Conservation (phyloP, 345 rosid genomes). For the Populus deltoides region DNA sequence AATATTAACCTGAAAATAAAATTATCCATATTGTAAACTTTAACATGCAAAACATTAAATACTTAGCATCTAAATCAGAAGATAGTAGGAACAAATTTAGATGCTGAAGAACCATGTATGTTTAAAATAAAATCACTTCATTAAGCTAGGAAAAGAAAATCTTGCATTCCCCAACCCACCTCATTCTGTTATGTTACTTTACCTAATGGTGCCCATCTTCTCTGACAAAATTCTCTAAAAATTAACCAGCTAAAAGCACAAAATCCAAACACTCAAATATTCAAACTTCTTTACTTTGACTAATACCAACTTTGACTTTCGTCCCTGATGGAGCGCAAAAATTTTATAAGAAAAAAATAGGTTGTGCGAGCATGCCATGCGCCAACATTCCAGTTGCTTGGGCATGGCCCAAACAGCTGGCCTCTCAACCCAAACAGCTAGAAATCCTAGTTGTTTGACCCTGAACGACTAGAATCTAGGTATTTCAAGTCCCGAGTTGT, state of each 20-base stretch:
- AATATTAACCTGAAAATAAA: constrained; percentile 62
- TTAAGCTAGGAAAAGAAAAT: neutral
- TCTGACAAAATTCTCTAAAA: neutral
- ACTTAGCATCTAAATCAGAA: neutral
- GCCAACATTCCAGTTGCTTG: too few relatives aligned
- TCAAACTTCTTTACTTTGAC: neutral
- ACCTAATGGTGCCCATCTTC: neutral
- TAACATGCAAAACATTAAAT: neutral
- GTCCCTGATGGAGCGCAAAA: too few relatives aligned
- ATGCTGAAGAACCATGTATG: neutral
- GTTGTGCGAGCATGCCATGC: too few relatives aligned
- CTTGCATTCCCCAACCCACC: neutral
- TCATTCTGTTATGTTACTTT: neutral
- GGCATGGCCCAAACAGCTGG: too few relatives aligned
- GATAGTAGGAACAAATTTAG: neutral
- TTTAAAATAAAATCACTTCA: neutral
- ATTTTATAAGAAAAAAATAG: too few relatives aligned
- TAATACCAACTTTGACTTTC: too few relatives aligned
- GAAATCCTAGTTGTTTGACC: too few relatives aligned
- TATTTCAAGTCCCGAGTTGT: too few relatives aligned
- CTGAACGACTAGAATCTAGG: too few relatives aligned
- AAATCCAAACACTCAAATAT: neutral
- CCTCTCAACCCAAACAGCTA: too few relatives aligned
- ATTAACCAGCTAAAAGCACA: neutral
- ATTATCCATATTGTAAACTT: constrained; percentile 2